Base-by-base conservation (phyloP, 2,329 filamentous ascomycete genomes). In the Fusarium euwallaceae region DNA sequence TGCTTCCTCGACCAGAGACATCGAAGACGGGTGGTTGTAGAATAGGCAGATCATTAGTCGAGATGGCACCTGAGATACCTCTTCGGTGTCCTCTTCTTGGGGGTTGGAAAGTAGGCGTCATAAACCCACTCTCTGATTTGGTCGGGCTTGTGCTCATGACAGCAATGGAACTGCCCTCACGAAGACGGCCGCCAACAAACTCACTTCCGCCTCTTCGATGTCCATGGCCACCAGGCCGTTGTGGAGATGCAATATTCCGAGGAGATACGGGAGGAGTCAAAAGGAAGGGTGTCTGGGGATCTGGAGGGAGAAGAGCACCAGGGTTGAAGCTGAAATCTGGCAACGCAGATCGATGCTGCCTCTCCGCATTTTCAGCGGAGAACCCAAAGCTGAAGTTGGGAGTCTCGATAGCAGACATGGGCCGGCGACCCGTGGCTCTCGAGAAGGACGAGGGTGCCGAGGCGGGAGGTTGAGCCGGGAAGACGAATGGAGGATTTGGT, bases 131-230 rank as follows among this genome's bases (percentile, higher is more conserved):
- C 29, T 91, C 88, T 64, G 87, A 86, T 74, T 92, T 94, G 12
- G 91, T 93, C 32, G 93, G 92, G 78, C 92, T 95, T 14, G 90
- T 89, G 81, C 90, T 93, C 84, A 94, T 87, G 9, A 90, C 84
- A 11, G 89, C 88, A 60, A 91, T 90, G 0, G 88, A 86, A 58
- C 88, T 89, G 14, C 89, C 84, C 83, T 87, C 82, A 76, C 90
- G 86, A 75, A 88, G 84, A 76, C 92, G 93, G 9, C 93, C 94
- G 41, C 94, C 94, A 56, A 97, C 93, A 78, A 97, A 95, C 81
- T 98, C 95, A 81, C 95, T 98, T 32, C 92, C 93, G 64, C 93
- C 93, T 78, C 95, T 90, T 78, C 92, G 89, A 81, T 98, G 95
- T 34, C 93, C 92, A 80, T 95, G 93, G 24, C 92, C 91, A 36